Evolutionary conservation across 2,329 filamentous ascomycete genomes (phyloP).

Genomic region (Cladosporium sp.): DNA sequence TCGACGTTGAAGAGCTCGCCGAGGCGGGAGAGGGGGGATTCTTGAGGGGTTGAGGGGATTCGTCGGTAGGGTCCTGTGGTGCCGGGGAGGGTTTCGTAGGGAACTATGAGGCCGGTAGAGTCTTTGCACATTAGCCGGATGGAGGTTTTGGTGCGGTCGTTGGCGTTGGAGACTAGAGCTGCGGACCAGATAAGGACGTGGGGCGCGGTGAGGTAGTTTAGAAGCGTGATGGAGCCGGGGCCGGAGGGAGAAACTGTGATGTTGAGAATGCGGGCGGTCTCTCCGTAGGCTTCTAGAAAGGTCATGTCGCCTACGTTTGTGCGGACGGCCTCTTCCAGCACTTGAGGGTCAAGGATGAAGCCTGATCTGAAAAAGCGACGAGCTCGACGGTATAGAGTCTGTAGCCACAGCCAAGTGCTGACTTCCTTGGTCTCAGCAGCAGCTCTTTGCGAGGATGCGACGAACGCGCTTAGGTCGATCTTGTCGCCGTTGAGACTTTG

Average conservation of each 20-base stretch:
- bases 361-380: slow-evolving; percentile 69
- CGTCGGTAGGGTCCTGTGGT: not conserved
- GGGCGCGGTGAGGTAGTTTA: slow-evolving; percentile 90
- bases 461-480: slow-evolving; percentile 79
- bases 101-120: slow-evolving; percentile 64
- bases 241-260: slow-evolving; percentile 78
- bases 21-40: slow-evolving; percentile 61
- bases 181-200: slow-evolving; percentile 87
- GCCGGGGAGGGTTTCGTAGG: slow-evolving; percentile 46
- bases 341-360: slow-evolving; percentile 76
- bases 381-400: slow-evolving; percentile 62
- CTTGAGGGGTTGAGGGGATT: not conserved
- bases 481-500: slow-evolving; percentile 70
- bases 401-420: slow-evolving; percentile 35
- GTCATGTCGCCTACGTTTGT: slow-evolving; percentile 85
- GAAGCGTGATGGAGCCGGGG: slow-evolving; percentile 72
- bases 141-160: slow-evolving; percentile 21
- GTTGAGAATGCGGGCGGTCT: slow-evolving; percentile 82
- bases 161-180: slow-evolving; percentile 69
- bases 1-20: slow-evolving; percentile 88
- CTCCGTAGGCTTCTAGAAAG: slow-evolving; percentile 85
- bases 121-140: slow-evolving; percentile 68
- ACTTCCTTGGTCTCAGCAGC: slow-evolving; percentile 19
- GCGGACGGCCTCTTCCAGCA: slow-evolving; percentile 78
- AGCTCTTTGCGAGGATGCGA: slow-evolving; percentile 37